Evolutionary conservation across 2,329 filamentous ascomycete genomes (phyloP).

Genomic region (Ampelomyces quisqualis): DNA sequence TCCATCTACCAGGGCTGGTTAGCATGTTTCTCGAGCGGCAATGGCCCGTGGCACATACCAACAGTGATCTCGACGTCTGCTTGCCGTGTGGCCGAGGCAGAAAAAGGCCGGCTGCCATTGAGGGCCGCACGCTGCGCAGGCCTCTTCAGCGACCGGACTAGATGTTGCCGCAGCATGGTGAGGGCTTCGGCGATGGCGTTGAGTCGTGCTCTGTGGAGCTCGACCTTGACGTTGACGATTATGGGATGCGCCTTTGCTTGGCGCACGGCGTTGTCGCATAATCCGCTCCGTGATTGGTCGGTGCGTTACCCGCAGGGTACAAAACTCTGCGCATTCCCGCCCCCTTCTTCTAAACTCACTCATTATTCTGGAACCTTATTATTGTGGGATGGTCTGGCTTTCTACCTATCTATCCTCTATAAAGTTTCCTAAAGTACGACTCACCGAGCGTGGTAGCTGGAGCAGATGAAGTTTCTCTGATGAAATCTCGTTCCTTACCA

Average conservation of each 20-base stretch:
- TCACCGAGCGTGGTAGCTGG: slow-evolving; percentile 63
- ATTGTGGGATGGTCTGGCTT: slow-evolving; percentile 62
- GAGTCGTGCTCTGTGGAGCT: slow-evolving; percentile 26
- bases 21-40: slow-evolving; percentile 29
- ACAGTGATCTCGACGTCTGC: slow-evolving; percentile 97
- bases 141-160: slow-evolving; percentile 62
- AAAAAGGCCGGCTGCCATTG: slow-evolving; percentile 74
- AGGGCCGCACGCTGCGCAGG: slow-evolving; percentile 54
- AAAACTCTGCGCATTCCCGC: slow-evolving; percentile 13
- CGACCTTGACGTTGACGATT: slow-evolving; percentile 26
- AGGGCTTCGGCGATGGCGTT: slow-evolving; percentile 34
- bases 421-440: slow-evolving; percentile 62
- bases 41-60: slow-evolving; percentile 59
- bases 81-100: slow-evolving; percentile 72
- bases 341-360: slow-evolving; percentile 56
- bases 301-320: slow-evolving; percentile 32
- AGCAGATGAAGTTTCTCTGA: slow-evolving; percentile 59
- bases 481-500: slow-evolving; percentile 67
- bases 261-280: slow-evolving; percentile 15
- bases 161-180: slow-evolving; percentile 64
- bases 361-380: too few species aligned
- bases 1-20: slow-evolving; percentile 67
- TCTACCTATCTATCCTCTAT: slow-evolving; percentile 60
- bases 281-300: slow-evolving; percentile 37
- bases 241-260: slow-evolving; percentile 17